phyloP scores from a whole-genome alignment of 768 basidiomycete species.

The Mycena venus region DNA sequence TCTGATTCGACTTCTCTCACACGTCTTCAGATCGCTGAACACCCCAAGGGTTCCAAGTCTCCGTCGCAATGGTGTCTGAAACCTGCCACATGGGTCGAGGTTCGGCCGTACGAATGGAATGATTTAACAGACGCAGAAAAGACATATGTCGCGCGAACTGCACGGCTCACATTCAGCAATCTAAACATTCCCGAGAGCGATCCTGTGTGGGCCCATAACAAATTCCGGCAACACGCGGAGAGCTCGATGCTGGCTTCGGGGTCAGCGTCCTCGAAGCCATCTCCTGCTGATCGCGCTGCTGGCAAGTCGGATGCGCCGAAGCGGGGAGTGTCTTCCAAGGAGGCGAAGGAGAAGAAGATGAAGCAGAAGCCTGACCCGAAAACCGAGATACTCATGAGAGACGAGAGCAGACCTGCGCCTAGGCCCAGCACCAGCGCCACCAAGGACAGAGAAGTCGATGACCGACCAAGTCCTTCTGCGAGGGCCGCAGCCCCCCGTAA shows the following conservation, averaged over 20 bases:
- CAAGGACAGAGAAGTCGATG: conserved; percentile 32
- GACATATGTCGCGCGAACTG: conserved; percentile 63
- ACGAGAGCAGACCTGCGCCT: conserved; percentile 54
- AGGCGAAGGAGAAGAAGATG: conserved; percentile 61
- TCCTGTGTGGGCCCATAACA: conserved; percentile 72
- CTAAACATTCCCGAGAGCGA: conserved; percentile 73
- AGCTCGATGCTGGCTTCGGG: conserved; percentile 13
- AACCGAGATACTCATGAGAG: conserved; percentile 60
- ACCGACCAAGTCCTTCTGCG: conserved; percentile 24
- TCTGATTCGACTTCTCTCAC: not conserved
- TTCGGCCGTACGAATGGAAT: conserved; percentile 76
- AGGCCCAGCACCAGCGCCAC: conserved; percentile 39
- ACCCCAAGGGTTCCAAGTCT: conserved; percentile 46
- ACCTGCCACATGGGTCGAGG: conserved; percentile 71
- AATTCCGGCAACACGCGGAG: conserved; percentile 42
- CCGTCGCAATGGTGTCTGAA: conserved; percentile 66
- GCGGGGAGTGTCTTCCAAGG: conserved; percentile 61
- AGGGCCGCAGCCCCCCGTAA: conserved; percentile 35
- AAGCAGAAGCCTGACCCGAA: conserved; percentile 58
- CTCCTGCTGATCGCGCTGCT: conserved; percentile 28
- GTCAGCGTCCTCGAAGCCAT: conserved; percentile 17
- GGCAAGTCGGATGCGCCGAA: conserved; percentile 51
- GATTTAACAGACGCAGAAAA: conserved; percentile 63
- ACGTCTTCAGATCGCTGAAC: conserved; percentile 65
- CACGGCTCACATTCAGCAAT: conserved; percentile 59